Base-by-base conservation (phyloP, 2,329 filamentous ascomycete species). In the Diaporthe batatas region DNA sequence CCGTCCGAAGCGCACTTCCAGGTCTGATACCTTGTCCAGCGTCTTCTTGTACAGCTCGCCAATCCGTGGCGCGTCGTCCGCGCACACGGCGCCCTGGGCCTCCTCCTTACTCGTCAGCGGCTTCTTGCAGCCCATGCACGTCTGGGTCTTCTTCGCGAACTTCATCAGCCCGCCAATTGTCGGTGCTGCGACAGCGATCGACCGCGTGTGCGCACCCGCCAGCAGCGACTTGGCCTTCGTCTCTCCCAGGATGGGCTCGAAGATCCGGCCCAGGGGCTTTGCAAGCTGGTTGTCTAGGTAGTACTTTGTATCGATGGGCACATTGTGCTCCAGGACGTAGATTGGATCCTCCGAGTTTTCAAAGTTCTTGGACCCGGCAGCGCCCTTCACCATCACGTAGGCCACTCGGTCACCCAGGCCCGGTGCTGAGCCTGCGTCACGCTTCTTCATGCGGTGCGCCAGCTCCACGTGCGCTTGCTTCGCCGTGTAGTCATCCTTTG, bases 71-170 rank as follows among this genome's bases (percentile, higher is more conserved):
- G 91, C 90, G 80, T 96, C 98, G 81, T 98, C 91, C 21, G 90
- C 88, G 81, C 96, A 99, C 18, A 98, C 94, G 0, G 97, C 96
- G 6, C 96, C 96, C 6, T 89, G 90, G 76, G 89, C 91, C 83
- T 98, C 96, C 58, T 93, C 89, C 77, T 94, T 93, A 73, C 91
- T 91, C 8, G 90, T 91, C 65, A 99, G 88, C 4, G 96, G 96
- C 83, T 98, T 98, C 89, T 98, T 99, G 90, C 96, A 99, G 4
- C 95, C 96, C 93, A 99, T 97, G 82, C 96, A 99, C 0, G 96
- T 98, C 84, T 95, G 92, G 3, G 96, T 99, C 86, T 97, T 98
- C 86, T 98, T 98, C 44, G 96, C 90, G 80, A 98, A 99, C 84
- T 97, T 98, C 96, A 99, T 99, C 75, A 99, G 86, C 0, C 96